Percentiles rank a stretch among this genome's conserved stretches.
phyloP scores from a whole-genome alignment of 306 rosid genomes.

The Cotoneaster glaucophyllus region DNA sequence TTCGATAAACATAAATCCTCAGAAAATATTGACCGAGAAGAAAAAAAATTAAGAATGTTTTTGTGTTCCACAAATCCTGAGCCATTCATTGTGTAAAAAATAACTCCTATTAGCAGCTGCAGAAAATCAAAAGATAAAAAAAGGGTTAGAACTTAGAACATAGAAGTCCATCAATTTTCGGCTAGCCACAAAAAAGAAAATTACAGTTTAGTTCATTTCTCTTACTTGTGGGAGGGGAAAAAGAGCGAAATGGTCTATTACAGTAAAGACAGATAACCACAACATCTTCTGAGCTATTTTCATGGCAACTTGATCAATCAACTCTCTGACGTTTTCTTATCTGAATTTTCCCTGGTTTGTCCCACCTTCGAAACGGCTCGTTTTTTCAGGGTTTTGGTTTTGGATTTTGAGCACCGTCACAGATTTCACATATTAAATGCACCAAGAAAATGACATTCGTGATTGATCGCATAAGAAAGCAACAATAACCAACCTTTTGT shows the following conservation, averaged over 20 bases:
- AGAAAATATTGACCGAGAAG: conserved; percentile 28
- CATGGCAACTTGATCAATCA: neutral
- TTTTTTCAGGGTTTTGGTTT: neutral
- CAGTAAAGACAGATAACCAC: neutral
- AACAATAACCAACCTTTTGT: conserved; percentile 2
- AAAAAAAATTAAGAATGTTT: conserved; percentile 6
- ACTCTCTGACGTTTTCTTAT: neutral
- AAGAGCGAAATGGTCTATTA: neutral
- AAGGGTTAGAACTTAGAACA: neutral
- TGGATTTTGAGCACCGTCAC: neutral
- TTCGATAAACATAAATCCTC: conserved; percentile 9
- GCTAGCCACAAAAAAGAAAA: too few relatives aligned
- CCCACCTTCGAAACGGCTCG: too few relatives aligned
- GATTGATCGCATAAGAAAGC: conserved; percentile 20
- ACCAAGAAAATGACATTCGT: conserved; percentile 17
- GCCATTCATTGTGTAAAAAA: conserved; percentile 12
- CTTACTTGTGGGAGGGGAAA: conserved; percentile 19
- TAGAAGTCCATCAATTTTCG: neutral
- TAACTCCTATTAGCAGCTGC: conserved; percentile 13
- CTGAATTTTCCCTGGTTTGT: too few relatives aligned
- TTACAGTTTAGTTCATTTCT: neutral
- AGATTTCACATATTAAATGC: neutral
- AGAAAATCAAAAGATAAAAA: neutral
- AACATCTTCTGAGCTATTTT: neutral
- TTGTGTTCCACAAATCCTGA: conserved; percentile 14